phyloP scores from a whole-genome alignment of 2,329 filamentous ascomycete genomes.

The Colletotrichum abscissum region DNA sequence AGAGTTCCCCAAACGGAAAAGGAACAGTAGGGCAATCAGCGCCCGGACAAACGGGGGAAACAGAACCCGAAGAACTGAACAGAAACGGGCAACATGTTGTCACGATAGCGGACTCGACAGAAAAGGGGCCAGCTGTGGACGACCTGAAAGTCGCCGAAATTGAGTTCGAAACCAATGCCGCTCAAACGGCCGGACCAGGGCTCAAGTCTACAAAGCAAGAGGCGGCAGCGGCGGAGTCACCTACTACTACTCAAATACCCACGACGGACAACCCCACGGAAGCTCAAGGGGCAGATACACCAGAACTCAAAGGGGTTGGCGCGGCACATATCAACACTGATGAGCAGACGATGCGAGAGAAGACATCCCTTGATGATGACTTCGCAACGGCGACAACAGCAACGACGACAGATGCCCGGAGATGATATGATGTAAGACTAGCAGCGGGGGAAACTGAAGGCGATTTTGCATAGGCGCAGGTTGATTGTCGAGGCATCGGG shows the following conservation, averaged over 20 bases:
- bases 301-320: conserved; percentile 41
- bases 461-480: conserved; percentile 14
- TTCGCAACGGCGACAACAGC: conserved; percentile 3
- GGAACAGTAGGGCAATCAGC: conserved; percentile 25
- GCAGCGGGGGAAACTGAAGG: conserved; percentile 8
- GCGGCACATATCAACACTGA: conserved; percentile 39
- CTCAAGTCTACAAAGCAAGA: not conserved
- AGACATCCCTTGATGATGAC: conserved; percentile 26
- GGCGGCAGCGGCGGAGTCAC: not conserved
- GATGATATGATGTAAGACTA: conserved; percentile 22
- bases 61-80: conserved; percentile 36
- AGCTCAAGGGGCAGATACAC: conserved; percentile 7
- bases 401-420: conserved; percentile 23
- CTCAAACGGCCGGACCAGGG: not conserved
- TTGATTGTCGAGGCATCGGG: not conserved
- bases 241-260: not conserved
- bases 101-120: not conserved
- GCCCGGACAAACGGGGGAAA: conserved; percentile 33
- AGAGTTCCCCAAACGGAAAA: not conserved
- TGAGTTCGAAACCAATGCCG: not conserved
- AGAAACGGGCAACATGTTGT: conserved; percentile 16
- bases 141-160: not conserved
- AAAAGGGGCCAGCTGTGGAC: not conserved
- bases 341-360: conserved; percentile 35
- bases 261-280: not conserved